These are phyloP conservation scores for Blastosporella zonata DNA, from an alignment of 1,284 basidiomycete species.

Conservation along the genomic window DNA sequence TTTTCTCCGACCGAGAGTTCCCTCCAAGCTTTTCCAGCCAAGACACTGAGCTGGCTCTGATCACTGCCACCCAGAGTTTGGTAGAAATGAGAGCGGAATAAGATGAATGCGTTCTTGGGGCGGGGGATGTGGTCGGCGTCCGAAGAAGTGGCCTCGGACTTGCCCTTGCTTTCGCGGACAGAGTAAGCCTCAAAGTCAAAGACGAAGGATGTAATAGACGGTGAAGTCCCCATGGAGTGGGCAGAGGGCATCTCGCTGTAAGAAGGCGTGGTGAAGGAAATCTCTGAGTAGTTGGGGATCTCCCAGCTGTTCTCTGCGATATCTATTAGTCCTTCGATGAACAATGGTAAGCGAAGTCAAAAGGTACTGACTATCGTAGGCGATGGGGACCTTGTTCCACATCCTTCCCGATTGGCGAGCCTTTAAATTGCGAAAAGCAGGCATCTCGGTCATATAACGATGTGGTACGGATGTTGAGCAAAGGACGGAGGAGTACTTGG, in stretches of 20 bases:
- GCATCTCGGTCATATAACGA: slow-evolving; percentile 17
- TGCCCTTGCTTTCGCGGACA: slow-evolving; percentile 10
- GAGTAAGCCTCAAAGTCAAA: slow-evolving; percentile 8
- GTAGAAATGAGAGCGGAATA: slow-evolving; percentile 29
- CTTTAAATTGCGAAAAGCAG: slow-evolving; percentile 24
- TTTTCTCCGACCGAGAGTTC: slow-evolving; percentile 20
- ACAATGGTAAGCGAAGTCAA: slow-evolving; percentile 1
- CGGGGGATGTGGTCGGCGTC: slow-evolving; percentile 25
- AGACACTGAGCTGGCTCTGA: slow-evolving; percentile 29
- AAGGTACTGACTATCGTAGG: slow-evolving; percentile 23
- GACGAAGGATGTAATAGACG: slow-evolving; percentile 13
- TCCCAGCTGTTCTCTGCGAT: slow-evolving; percentile 24
- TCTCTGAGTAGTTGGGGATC: slow-evolving; percentile 2
- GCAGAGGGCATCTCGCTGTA: slow-evolving; percentile 9
- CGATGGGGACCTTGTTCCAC: slow-evolving; percentile 19
- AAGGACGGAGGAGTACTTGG: slow-evolving; percentile 1
- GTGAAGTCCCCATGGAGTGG: slow-evolving; percentile 13
- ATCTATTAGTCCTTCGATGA: not conserved
- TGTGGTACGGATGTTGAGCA: not conserved
- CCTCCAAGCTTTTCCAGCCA: slow-evolving; percentile 27
- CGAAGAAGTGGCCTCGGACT: slow-evolving; percentile 3
- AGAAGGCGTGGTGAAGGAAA: not conserved
- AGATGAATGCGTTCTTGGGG: slow-evolving; percentile 32
- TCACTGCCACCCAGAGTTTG: slow-evolving; percentile 12
- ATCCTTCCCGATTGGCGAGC: slow-evolving; percentile 22